These are phyloP conservation scores for Nectriaceae sp. DNA, from an alignment of 2,329 filamentous ascomycete species.

Conservation along the genomic window DNA sequence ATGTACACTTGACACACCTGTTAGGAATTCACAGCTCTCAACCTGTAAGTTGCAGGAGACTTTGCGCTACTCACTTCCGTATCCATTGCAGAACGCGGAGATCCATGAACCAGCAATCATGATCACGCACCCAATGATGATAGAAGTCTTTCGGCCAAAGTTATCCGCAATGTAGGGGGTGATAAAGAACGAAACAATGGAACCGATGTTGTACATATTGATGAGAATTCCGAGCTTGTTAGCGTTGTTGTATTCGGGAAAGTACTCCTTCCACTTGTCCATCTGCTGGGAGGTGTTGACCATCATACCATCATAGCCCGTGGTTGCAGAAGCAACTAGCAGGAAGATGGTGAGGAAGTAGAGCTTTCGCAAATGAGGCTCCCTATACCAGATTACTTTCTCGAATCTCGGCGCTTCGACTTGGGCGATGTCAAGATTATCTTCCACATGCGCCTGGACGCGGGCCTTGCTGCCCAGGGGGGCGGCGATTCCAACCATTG, in stretches of 20 bases:
- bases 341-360: slow-evolving; percentile 56
- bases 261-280: slow-evolving; percentile 53
- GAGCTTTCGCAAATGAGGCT: slow-evolving; percentile 57
- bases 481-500: slow-evolving; percentile 17
- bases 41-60: background rate
- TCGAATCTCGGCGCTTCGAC: slow-evolving; percentile 53
- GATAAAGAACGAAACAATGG: slow-evolving; percentile 48
- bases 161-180: slow-evolving; percentile 47
- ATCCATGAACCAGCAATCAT: slow-evolving; percentile 48
- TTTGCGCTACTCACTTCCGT: slow-evolving; percentile 38
- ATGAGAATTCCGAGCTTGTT: slow-evolving; percentile 51
- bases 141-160: slow-evolving; percentile 45
- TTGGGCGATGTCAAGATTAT: slow-evolving; percentile 41
- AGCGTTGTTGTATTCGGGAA: slow-evolving; percentile 40
- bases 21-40: background rate
- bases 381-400: slow-evolving; percentile 56
- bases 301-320: slow-evolving; percentile 63
- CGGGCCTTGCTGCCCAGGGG: slow-evolving; percentile 25
- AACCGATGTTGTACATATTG: slow-evolving; percentile 55
- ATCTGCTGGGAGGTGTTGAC: slow-evolving; percentile 62
- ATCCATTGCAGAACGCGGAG: slow-evolving; percentile 45
- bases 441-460: slow-evolving; percentile 14
- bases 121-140: slow-evolving; percentile 44
- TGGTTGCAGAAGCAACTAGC: slow-evolving; percentile 62
- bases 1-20: slow-evolving; percentile 35